Evolutionary conservation across 768 basidiomycete species (phyloP).

Genomic region (Kwoniella dendrophila): DNA sequence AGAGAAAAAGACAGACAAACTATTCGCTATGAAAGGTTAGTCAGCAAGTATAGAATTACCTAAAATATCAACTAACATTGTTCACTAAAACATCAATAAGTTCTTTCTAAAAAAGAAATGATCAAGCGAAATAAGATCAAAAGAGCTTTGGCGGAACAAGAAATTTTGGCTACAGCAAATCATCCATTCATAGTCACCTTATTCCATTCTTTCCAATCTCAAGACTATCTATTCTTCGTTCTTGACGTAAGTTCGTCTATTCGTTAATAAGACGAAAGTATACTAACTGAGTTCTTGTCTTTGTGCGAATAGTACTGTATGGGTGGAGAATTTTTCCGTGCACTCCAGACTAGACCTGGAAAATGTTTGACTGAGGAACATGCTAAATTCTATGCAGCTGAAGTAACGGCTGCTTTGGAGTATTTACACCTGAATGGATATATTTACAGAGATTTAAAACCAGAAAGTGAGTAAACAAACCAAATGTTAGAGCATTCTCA

Average conservation of each 20-base stretch:
- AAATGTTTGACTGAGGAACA: conserved; percentile 95
- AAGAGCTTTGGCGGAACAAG: conserved; percentile 95
- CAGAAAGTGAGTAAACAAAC: conserved; percentile 78
- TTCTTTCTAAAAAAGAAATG: conserved; percentile 99
- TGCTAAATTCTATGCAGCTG: conserved; percentile 95
- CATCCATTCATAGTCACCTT: conserved; percentile 99
- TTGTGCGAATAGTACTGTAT: conserved; percentile 85
- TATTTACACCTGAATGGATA: conserved; percentile 99
- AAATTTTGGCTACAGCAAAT: conserved; percentile 96
- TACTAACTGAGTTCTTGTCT: background rate
- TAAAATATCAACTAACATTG: conserved; percentile 16
- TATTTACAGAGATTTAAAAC: conserved; percentile 98
- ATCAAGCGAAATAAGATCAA: conserved; percentile 99
- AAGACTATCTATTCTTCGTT: conserved; percentile 89
- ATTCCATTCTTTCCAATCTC: conserved; percentile 98
- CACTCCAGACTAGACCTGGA: conserved; percentile 91
- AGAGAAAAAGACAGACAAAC: conserved; percentile 94
- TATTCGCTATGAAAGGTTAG: conserved; percentile 99
- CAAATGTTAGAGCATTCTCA: too few species aligned
- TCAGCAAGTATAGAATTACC: too few species aligned
- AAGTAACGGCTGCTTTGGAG: conserved; percentile 95
- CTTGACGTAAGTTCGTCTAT: conserved; percentile 34
- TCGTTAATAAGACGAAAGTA: background rate
- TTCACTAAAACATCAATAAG: conserved; percentile 62
- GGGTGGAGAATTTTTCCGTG: conserved; percentile 98